Evolutionary conservation across 2,329 filamentous ascomycete species (phyloP), one percentile per base, ranked within the genome.

Genomic region (Apiospora koreana): DNA sequence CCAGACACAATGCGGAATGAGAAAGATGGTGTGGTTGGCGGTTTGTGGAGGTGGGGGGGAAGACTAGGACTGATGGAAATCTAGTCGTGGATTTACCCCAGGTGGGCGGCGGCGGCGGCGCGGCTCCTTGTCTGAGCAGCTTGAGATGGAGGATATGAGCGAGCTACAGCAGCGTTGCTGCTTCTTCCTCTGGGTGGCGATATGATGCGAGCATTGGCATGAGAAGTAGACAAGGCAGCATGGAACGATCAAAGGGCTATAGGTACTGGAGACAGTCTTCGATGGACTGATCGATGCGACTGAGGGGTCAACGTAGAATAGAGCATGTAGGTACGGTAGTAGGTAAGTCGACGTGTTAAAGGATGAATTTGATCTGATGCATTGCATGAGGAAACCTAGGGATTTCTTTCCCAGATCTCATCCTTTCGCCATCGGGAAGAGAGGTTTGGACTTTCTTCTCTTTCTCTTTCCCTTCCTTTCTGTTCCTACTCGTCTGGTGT

Each of bases 1-100:
- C 67, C 41, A 64, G 50, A 65, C 45, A 69, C 45, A 69, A 64
- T 25, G 23, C 50, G n/a, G 68, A 41, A 48, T 23, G 35, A 8
- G 25, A 42, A 42, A 64, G 64, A 50, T 43, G 41, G 65, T 67
- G 41, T 67, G 65, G 65, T 67, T 67, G 65, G 54, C 31, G 28
- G 50, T 38, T 38, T n/a, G 54, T 62, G 54, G 54, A 62, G 54
- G 54, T 62, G 54, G 54, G 54, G 54, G 54, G 54, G 54, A 62
- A 9, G 54, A 62, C 54, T 38, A 62, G 31, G 54, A 62, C 54
- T 62, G 54, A 62, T 62, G 54, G 54, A 38, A 62, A 62, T 62
- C 31, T 38, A 35, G 21, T 12, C 18, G 54, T 62, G 38, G 54
- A 62, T 62, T 62, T 62, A 35, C 54, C 54, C 54, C 31, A 62